Evolutionary conservation across 768 basidiomycete species (phyloP), one percentile per base, ranked within the genome.

Genomic region (Mycena rebaudengoi): DNA sequence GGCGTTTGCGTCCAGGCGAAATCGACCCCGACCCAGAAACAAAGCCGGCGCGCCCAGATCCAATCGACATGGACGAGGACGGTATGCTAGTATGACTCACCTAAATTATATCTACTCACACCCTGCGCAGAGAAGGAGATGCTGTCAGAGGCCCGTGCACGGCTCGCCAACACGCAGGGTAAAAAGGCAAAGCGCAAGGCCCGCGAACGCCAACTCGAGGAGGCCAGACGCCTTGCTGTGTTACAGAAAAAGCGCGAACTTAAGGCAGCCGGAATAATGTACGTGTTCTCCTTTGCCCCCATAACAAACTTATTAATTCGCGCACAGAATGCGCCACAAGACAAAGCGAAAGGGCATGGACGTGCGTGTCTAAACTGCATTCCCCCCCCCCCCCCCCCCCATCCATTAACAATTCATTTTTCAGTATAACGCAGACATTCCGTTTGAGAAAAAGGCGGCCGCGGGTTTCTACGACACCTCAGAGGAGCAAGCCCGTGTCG

Each of bases 61-160:
- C 98, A 7, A 98, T 99, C 69, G 98, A 99, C 79, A 99, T 99
- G 98, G 98, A 99, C 74, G 98, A 99, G 79, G 98, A 99, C 73
- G 96, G n/a, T n/a, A n/a, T n/a, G n/a, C n/a, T n/a, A n/a, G n/a
- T n/a, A n/a, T n/a, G n/a, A n/a, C n/a, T n/a, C n/a, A n/a, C n/a
- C n/a, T n/a, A n/a, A n/a, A n/a, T n/a, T n/a, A n/a, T n/a, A n/a
- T n/a, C n/a, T n/a, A n/a, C n/a, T n/a, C n/a, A n/a, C n/a, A n/a
- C n/a, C n/a, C n/a, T n/a, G n/a, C n/a, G n/a, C n/a, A n/a, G n/a
- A 99, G 79, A 99, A 99, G 89, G 98, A 99, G 77, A 99, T 99
- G 98, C 80, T 99, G 71, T 99, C 98, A 1, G 98, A 99, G 77
- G 98, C 98, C 28, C 91, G 98, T 69, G 98, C 98, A 7, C 91